A percentile compares a stretch with the other conserved stretches of the same genome.
Conservation (phyloP, 1,284 basidiomycete genomes). For the Microbotryum silenes-acaulis region DNA sequence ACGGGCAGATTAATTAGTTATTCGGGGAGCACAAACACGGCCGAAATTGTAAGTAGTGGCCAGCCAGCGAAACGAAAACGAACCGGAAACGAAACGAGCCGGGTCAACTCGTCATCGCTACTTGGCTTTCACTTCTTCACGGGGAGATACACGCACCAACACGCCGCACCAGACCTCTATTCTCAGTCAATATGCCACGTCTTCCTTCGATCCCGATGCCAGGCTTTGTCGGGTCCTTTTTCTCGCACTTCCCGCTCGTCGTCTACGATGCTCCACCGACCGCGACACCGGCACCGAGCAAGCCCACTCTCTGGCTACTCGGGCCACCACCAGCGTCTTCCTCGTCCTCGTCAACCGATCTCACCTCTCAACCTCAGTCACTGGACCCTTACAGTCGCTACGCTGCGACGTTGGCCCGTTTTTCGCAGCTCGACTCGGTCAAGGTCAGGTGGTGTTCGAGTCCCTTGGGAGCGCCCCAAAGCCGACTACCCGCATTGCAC, state of each 20-base stretch:
- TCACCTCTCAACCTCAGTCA: slow-evolving; percentile 10
- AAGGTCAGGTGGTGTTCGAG: slow-evolving; percentile 8
- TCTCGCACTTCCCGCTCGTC: slow-evolving; percentile 23
- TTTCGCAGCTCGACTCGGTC: not conserved
- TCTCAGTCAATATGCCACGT: too few species aligned
- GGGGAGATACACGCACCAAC: too few species aligned
- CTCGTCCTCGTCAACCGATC: not conserved
- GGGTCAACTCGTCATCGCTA: too few species aligned
- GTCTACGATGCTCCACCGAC: not conserved
- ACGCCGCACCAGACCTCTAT: too few species aligned
- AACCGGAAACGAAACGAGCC: too few species aligned
- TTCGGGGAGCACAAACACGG: too few species aligned
- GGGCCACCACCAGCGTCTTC: slow-evolving; percentile 10
- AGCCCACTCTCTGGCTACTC: slow-evolving; percentile 17
- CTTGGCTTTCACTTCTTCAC: too few species aligned
- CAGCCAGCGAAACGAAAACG: too few species aligned
- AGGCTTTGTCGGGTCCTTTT: slow-evolving; percentile 8
- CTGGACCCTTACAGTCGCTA: slow-evolving; percentile 22
- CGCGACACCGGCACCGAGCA: slow-evolving; percentile 6
- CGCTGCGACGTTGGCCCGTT: slow-evolving; percentile 15
- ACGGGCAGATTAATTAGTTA: too few species aligned
- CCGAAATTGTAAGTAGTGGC: too few species aligned
- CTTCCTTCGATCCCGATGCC: not conserved
- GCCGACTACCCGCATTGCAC: slow-evolving; percentile 14
- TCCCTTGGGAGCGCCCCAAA: slow-evolving; percentile 10